Evolutionary conservation across 495 filamentous ascomycete genomes (phyloP), one percentile per base, ranked within the genome.

Genomic region (Penicillium goetzii): DNA sequence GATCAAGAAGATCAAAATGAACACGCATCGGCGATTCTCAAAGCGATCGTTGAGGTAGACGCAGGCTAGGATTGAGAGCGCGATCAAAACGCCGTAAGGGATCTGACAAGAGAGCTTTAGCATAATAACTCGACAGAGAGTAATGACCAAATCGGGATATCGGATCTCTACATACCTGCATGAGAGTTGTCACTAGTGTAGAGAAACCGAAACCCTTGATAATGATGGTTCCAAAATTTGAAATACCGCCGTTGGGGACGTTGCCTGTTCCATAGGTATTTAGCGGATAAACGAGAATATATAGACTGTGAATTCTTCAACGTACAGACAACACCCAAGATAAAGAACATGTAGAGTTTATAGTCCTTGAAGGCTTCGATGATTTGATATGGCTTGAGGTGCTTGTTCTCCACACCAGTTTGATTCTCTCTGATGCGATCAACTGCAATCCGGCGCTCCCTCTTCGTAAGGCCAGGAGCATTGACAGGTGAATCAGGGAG

Each of bases 351-450:
- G 72, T 86, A 88, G 7, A 87, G 73, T 67, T 90, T 90, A 49
- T 84, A 76, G 63, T 90, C 88, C 25, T 76, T 61, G 40, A 84
- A 75, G 10, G 86, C 84, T 61, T 90, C 88, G 3, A 64, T 61
- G 9, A 88, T 76, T 69, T 90, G 88, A 49, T 78, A 78, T 12
- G 68, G 73, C 68, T 89, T 89, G 52, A 90, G 68, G 59, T 81
- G 76, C 52, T 86, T 84, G 59, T 88, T 89, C 75, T 89, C 86
- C n/a, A 89, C 78, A 47, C 87, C 87, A 0, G 86, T 89, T 63
- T 87, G 85, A 56, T 90, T 88, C 14, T 80, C 78, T 26, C 85
- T 76, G 11, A 89, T 73, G 15, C 86, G 78, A 62, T 86, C 82
- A 12, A 89, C 78, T 49, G 86, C 85, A 55, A 89, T 74, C 25